Percentiles rank a stretch among this genome's conserved stretches.
phyloP scores from a whole-genome alignment of 2,329 filamentous ascomycete species.

The Thielaviopsis euricoi region DNA sequence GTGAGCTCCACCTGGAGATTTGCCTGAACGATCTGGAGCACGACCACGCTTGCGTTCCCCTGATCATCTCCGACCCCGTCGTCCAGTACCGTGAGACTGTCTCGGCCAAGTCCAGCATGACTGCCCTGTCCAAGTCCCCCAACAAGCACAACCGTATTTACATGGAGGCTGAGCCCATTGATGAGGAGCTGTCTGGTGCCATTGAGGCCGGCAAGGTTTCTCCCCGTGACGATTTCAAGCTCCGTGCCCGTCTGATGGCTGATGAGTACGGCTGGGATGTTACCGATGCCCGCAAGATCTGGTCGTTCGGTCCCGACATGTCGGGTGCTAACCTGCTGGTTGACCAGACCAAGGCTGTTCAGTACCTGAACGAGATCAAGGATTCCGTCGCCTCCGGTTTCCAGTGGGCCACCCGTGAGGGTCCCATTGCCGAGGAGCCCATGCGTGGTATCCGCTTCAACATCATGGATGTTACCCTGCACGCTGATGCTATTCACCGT shows the following conservation, averaged over 20 bases:
- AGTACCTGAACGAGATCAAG: slow-evolving; percentile 99
- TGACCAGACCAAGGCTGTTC: slow-evolving; percentile 99
- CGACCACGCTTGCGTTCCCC: slow-evolving; percentile 96
- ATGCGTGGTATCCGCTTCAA: slow-evolving; percentile 97
- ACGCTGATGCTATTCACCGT: slow-evolving; percentile 99
- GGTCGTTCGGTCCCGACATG: slow-evolving; percentile 98
- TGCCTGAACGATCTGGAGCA: slow-evolving; percentile 99
- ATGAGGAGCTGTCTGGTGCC: slow-evolving; percentile 76
- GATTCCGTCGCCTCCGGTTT: slow-evolving; percentile 98
- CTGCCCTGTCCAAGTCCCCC: slow-evolving; percentile 95
- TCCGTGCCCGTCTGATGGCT: slow-evolving; percentile 84
- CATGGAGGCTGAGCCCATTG: slow-evolving; percentile 78
- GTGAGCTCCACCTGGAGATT: slow-evolving; percentile 99
- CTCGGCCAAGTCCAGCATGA: slow-evolving; percentile 68
- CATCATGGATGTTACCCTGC: slow-evolving; percentile 97
- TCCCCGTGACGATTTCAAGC: slow-evolving; percentile 97
- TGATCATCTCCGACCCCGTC: slow-evolving; percentile 95
- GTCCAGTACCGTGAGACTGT: slow-evolving; percentile 99
- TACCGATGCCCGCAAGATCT: slow-evolving; percentile 99
- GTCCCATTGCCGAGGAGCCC: slow-evolving; percentile 94
- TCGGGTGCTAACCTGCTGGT: slow-evolving; percentile 95
- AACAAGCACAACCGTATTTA: slow-evolving; percentile 99
- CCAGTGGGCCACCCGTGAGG: slow-evolving; percentile 98
- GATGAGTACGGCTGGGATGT: slow-evolving; percentile 99
- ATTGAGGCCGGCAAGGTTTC: slow-evolving; percentile 87